Evolutionary conservation across 805 yeast species (phyloP), one percentile per base, ranked within the genome.

Genomic region (Starmerella tilneyi): DNA sequence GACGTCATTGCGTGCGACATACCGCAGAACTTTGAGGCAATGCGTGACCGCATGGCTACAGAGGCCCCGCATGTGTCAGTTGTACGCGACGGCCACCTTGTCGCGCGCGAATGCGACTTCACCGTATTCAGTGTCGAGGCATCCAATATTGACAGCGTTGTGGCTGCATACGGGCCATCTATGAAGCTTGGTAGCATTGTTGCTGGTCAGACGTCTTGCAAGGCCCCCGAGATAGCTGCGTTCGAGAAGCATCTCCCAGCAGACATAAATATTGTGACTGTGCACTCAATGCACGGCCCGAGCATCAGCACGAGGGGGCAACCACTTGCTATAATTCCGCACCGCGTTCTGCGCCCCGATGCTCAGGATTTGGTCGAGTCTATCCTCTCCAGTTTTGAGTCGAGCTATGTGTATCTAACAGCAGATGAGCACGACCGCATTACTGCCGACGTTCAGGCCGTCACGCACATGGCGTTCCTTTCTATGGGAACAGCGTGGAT

Each of bases 131-230:
- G 88, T 45, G 97, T 92, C 3, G 98, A 92, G 63, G 96, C 97
- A 2, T 94, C 81, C 51, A 76, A 77, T 58, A 80, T 92, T 41
- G 76, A 69, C 38, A 71, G 71, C 46, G 84, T 92, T 30, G 94
- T 86, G 5, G 59, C 74, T 4, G 35, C 65, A 30, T 89, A 89
- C 63, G 96, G 94, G 0, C 89, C 94, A 0, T 81, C 68, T 0
- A 78, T 95, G 4, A 89, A 89, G 59, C 64, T 78, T 3, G 94
- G 94, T 2, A 81, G 94, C 3, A 76, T 88, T 33, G 94, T 92
- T 5, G 98, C 97, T n/a, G 98, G 98, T 7, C 98, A 92, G 63
- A 88, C 98, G 0, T 83, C 95, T 9, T 89, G 97, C 64, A 92
- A 92, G 59, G 79, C 75, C 21, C 94, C 94, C 0, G 98, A 92